These are phyloP conservation scores for Vanrija pseudolonga DNA, from an alignment of 1,284 basidiomycete genomes.

Conservation along the genomic window DNA sequence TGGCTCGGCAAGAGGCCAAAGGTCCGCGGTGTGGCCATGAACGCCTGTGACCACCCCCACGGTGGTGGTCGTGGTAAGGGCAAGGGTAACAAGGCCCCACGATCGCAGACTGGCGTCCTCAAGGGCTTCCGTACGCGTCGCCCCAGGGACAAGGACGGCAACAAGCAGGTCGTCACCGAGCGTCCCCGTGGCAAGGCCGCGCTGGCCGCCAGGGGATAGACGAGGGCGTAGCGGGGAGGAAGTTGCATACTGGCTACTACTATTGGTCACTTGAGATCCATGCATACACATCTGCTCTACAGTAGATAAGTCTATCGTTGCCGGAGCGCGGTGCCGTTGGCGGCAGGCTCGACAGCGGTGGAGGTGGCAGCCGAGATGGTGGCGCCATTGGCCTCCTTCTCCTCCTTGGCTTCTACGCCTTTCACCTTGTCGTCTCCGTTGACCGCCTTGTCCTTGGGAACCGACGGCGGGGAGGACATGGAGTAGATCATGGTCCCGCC, in stretches of 20 bases:
- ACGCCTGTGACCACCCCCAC: slow-evolving; percentile 93
- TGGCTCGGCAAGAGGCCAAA: slow-evolving; percentile 85
- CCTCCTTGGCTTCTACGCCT: background rate
- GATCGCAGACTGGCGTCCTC: slow-evolving; percentile 86
- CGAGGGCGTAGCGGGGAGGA: slow-evolving; percentile 7
- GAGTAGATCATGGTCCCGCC: slow-evolving; percentile 31
- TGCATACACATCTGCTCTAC: background rate
- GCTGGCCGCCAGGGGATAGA: background rate
- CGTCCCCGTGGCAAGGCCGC: slow-evolving; percentile 68
- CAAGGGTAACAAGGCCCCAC: slow-evolving; percentile 90
- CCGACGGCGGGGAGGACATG: slow-evolving; percentile 11
- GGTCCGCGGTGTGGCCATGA: slow-evolving; percentile 98
- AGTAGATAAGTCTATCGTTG: background rate
- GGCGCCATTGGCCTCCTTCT: background rate
- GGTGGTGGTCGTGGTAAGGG: slow-evolving; percentile 97
- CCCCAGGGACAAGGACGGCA: slow-evolving; percentile 84
- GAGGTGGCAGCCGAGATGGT: background rate
- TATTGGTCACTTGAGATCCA: background rate
- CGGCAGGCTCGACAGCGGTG: background rate
- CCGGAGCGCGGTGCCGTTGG: background rate
- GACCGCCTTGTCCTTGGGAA: slow-evolving; percentile 1
- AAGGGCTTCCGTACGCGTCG: slow-evolving; percentile 91
- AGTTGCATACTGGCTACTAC: background rate
- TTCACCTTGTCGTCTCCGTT: background rate
- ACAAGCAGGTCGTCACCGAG: slow-evolving; percentile 90